These are phyloP conservation scores for Arbutus unedo DNA, from an alignment of 148 eudicot species.

Conservation along the genomic window DNA sequence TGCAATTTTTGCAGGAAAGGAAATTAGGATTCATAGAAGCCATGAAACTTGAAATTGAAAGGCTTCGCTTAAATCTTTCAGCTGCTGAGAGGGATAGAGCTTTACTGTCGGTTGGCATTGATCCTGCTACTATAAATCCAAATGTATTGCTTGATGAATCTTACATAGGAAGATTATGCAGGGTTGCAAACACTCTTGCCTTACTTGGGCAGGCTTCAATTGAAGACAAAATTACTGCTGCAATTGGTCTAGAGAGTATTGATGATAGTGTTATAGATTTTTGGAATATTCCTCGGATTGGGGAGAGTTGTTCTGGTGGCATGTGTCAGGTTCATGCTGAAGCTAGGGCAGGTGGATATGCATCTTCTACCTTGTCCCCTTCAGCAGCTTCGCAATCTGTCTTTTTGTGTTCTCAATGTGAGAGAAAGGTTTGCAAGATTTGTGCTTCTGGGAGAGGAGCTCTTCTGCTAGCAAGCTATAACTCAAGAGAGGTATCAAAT, in stretches of 20 bases:
- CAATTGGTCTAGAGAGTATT: constrained; percentile 66
- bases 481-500: constrained; percentile 46
- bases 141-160: constrained; percentile 75
- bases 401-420: constrained; percentile 66
- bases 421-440: constrained; percentile 69
- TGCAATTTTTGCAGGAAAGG: constrained; percentile 46
- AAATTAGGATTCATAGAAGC: constrained; percentile 75
- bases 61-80: constrained; percentile 69
- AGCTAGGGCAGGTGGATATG: constrained; percentile 26
- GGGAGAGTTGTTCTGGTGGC: constrained; percentile 68
- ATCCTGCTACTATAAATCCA: constrained; percentile 91
- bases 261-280: constrained; percentile 59
- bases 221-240: constrained; percentile 73
- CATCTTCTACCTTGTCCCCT: constrained; percentile 33
- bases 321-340: constrained; percentile 83
- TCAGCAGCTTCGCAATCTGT: constrained; percentile 33
- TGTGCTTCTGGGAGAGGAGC: constrained; percentile 98
- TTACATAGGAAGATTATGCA: constrained; percentile 61
- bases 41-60: constrained; percentile 90
- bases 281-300: constrained; percentile 76
- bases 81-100: constrained; percentile 97
- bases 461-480: constrained; percentile 52
- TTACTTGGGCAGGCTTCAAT: constrained; percentile 75
- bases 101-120: constrained; percentile 72
- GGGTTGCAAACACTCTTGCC: constrained; percentile 70